Evolutionary conservation across 2,329 filamentous ascomycete genomes (phyloP), one percentile per base, ranked within the genome.

Genomic region (Sordariomycetes sp.): DNA sequence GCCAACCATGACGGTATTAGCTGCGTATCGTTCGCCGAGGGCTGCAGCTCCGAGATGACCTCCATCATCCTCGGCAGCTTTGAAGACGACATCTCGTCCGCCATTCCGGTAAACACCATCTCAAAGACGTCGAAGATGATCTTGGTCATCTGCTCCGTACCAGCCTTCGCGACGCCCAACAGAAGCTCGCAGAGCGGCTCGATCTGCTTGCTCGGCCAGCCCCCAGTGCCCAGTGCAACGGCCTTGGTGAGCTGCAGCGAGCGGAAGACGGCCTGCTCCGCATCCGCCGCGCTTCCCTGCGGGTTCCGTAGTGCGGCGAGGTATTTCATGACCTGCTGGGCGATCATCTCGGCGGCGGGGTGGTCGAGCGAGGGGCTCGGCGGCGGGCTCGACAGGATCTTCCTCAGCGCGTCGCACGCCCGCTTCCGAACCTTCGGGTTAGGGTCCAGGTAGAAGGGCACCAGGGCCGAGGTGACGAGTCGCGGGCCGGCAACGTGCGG

Each of bases 51-150:
- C 14, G 88, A 86, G 64, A 99, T 96, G 57, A 94, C 91, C 62
- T 96, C 91, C 65, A 97, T 81, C 14, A 99, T 80, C 59, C 89
- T 83, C 2, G 92, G 91, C 14, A 99, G 79, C 73, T 97, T 99
- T 1, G 90, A 83, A 2, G 91, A 95, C 0, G 92, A 89, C 54
- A 92, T 80, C 64, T 96, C 90, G 63, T 92, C 88, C 18, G 86
- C 82, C 87, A 99, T 92, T 8, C 91, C 88, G 65, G 88, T 87
- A 64, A 99, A 97, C 52, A 97, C 96, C 20, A 96, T 88, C 71
- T 99, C 94, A 66, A 99, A 99, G 3, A 97, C 93, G 63, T 97
- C 93, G 65, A 99, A 97, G 0, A 92, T 89, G 12, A 90, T 88
- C 87, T 97, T 95, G 35, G 92, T 96, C 77, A 99, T 86, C 70